Base-by-base conservation (phyloP, 371 early-diverging fungal genomes). In the Mucor irregularis region DNA sequence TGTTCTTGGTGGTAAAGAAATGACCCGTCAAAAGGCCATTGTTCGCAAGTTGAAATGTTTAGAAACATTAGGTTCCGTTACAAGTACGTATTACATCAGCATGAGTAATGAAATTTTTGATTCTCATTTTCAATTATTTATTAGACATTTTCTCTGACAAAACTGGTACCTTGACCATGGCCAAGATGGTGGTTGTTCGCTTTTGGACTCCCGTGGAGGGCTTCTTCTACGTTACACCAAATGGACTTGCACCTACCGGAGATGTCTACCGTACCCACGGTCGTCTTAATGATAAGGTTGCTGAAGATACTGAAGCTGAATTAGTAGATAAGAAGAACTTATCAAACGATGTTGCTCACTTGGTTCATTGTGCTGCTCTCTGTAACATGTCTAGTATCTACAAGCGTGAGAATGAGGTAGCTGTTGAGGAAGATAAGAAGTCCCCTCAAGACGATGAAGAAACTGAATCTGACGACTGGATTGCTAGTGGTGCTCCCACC, bases 141-240 rank as follows among this genome's bases (percentile, higher is more conserved):
- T n/a, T n/a, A n/a, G n/a, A n/a, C 31, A 92, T 97, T 60, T 95
- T 94, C 66, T 90, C 91, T 1, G 96, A 96, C 67, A 97, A 72
- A 39, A 70, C 73, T 10, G 83, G 84, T 42, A 84, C 84, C 7
- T 58, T 84, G 43, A 84, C 84, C 1, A 75, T 81, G 64, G 78
- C 86, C 14, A 88, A 85, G 59, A 90, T 90, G 90, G 87, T 87
- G 5, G 79, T 86, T 2, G 83, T 85, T 19, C 83, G 86, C 21
- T 83, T 85, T 43, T 90, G 89, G 89, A 73, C 85, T 24, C 87
- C 84, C 2, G 46, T 61, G 0, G 81, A 81, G 58, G 89, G 88
- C 11, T 82, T 74, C 49, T 83, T 76, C 61, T 74, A 78, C 28
- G 73, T 90, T 7, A 65, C 79, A 7, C 84, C 87, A 14, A 72